A percentile compares a stretch with the other conserved stretches of the same genome.
Evolutionary conservation across 352 stramenopile species (phyloP).

Genomic region (Phytophthora vignae): DNA sequence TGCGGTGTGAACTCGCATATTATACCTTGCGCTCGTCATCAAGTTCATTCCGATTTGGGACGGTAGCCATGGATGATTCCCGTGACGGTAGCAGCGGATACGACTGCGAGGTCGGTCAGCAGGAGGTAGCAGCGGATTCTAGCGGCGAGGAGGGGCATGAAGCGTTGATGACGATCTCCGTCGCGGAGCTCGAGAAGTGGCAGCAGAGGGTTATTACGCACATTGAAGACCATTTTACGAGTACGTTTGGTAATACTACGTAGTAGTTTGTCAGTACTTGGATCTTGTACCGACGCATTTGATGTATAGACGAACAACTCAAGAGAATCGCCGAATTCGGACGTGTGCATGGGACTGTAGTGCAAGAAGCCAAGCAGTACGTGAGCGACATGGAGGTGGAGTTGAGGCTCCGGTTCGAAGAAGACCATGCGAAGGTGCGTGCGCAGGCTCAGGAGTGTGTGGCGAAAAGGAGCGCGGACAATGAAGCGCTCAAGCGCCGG

Average conservation of each 20-base stretch:
- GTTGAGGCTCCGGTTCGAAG: conserved; percentile 56
- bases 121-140: conserved; percentile 10
- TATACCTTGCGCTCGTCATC: too few relatives aligned
- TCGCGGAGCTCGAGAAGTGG: conserved; percentile 70
- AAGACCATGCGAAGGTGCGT: conserved; percentile 51
- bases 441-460: conserved; percentile 64
- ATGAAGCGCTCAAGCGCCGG: conserved; percentile 41
- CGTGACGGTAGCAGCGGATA: conserved; percentile 18
- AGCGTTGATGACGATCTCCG: conserved; percentile 51
- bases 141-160: conserved; percentile 11
- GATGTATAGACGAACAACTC: conserved; percentile 71
- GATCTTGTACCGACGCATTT: conserved; percentile 10
- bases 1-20: too few relatives aligned
- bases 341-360: conserved; percentile 66
- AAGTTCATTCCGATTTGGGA: too few relatives aligned
- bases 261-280: neutral
- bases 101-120: conserved; percentile 1
- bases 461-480: conserved; percentile 54
- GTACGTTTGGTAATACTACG: conserved; percentile 59
- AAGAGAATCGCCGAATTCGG: conserved; percentile 85
- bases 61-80: too few relatives aligned
- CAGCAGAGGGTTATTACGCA: conserved; percentile 65
- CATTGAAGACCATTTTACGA: conserved; percentile 74
- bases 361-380: conserved; percentile 74
- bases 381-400: conserved; percentile 66